phyloP scores from a whole-genome alignment of 1,139 yeast genomes.

The Sugiyamaella grinbergsii region DNA sequence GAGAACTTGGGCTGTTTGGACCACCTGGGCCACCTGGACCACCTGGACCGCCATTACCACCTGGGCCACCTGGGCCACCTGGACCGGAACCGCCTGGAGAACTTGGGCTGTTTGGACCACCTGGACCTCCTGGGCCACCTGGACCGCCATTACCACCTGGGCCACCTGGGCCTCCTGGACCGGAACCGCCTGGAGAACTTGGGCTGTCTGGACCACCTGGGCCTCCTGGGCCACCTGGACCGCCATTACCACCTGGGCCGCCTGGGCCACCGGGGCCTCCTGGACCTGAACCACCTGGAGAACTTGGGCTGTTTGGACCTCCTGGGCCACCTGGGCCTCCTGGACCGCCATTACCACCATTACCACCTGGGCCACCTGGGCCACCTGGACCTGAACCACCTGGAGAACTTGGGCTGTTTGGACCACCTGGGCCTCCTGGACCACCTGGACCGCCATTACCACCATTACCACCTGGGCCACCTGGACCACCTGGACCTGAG shows the following conservation, averaged over 20 bases:
- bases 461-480: constrained; percentile 23
- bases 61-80: constrained; percentile 25
- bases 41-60: constrained; percentile 27
- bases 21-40: constrained; percentile 30
- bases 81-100: constrained; percentile 24
- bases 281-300: constrained; percentile 29
- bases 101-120: constrained; percentile 20
- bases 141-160: constrained; percentile 23
- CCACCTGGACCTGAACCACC: constrained; percentile 22
- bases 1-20: constrained; percentile 20
- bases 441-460: constrained; percentile 18
- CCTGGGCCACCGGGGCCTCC: constrained; percentile 24
- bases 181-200: constrained; percentile 30
- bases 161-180: constrained; percentile 22
- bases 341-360: constrained; percentile 19
- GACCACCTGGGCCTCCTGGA: constrained; percentile 19
- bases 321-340: constrained; percentile 23
- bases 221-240: constrained; percentile 20
- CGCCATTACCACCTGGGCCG: constrained; percentile 18
- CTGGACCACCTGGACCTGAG: constrained; percentile 28
- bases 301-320: constrained; percentile 24
- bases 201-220: constrained; percentile 14
- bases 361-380: constrained; percentile 21
- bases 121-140: constrained; percentile 21
- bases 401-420: neutral